Percentiles rank a stretch among this genome's conserved stretches.
Evolutionary conservation across 441 rosid genomes (phyloP).

Genomic region (Euphorbia schlechtendalii): DNA sequence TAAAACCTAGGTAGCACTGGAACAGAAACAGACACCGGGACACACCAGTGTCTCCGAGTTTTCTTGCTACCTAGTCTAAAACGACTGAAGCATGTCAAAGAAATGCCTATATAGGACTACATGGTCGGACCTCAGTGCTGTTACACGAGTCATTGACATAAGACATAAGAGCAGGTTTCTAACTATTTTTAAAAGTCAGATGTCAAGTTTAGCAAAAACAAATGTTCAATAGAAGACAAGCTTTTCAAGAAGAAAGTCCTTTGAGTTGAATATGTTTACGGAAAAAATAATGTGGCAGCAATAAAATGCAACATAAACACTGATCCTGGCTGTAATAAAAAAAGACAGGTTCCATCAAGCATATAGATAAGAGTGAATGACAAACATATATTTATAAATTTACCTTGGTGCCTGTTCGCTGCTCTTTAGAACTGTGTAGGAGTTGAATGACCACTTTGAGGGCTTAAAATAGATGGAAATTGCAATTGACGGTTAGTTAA

Average conservation of each 20-base stretch:
- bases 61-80: no score
- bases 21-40: no score
- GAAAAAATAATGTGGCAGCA: background rate
- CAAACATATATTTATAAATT: background rate
- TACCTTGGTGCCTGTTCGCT: slow-evolving; percentile 90
- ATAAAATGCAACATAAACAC: background rate
- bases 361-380: background rate
- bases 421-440: slow-evolving; percentile 68
- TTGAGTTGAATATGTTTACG: background rate
- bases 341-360: background rate
- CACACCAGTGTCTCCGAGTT: no score
- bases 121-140: no score
- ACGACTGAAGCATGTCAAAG: no score
- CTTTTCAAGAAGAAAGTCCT: no score
- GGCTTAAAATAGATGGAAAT: slow-evolving; percentile 47
- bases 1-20: no score
- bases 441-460: slow-evolving; percentile 81
- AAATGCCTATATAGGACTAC: no score
- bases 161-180: no score
- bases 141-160: no score
- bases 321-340: background rate
- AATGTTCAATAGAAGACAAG: no score
- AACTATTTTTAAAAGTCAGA: background rate
- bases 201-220: background rate
- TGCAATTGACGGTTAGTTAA: slow-evolving; percentile 17